phyloP scores from a whole-genome alignment of 106 monocot genomes.

The Vanilla planifolia region DNA sequence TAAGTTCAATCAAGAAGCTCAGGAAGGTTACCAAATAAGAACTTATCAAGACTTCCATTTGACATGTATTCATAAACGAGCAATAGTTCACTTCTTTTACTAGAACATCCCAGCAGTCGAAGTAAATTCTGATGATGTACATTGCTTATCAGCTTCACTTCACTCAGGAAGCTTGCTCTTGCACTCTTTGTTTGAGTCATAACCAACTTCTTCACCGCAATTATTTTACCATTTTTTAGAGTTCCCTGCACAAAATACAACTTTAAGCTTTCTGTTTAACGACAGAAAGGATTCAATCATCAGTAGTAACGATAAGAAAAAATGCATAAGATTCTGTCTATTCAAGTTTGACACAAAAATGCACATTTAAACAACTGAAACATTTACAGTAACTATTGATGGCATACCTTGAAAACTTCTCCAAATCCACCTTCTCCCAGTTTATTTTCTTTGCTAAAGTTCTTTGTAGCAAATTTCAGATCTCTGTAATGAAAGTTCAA shows the following conservation, averaged over 20 bases:
- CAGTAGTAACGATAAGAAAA: too few species aligned
- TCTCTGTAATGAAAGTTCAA: slow-evolving; percentile 39
- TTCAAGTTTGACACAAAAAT: too few species aligned
- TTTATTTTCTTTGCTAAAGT: slow-evolving; percentile 53
- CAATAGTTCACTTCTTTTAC: slow-evolving; percentile 39
- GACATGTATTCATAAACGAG: slow-evolving; percentile 75
- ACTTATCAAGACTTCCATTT: slow-evolving; percentile 59
- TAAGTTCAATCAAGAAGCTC: too few species aligned
- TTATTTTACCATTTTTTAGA: slow-evolving; percentile 42
- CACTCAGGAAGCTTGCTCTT: slow-evolving; percentile 36
- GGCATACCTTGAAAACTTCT: slow-evolving; percentile 48
- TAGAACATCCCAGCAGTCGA: slow-evolving; percentile 58
- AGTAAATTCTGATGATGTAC: slow-evolving; percentile 63
- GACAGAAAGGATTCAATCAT: too few species aligned
- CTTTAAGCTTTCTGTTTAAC: too few species aligned
- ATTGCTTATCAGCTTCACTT: slow-evolving; percentile 71
- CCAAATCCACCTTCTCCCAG: slow-evolving; percentile 65
- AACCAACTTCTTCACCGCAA: slow-evolving; percentile 53
- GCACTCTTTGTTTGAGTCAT: slow-evolving; percentile 32
- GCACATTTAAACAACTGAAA: too few species aligned
- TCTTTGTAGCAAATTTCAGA: slow-evolving; percentile 45
- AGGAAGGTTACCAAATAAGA: slow-evolving; percentile 47
- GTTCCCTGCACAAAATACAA: slow-evolving; percentile 33
- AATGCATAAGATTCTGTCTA: too few species aligned
- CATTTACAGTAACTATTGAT: too few species aligned